A percentile compares a stretch with the other conserved stretches of the same genome.
Conservation (phyloP, 306 rosid genomes). For the Casuarina glauca region DNA sequence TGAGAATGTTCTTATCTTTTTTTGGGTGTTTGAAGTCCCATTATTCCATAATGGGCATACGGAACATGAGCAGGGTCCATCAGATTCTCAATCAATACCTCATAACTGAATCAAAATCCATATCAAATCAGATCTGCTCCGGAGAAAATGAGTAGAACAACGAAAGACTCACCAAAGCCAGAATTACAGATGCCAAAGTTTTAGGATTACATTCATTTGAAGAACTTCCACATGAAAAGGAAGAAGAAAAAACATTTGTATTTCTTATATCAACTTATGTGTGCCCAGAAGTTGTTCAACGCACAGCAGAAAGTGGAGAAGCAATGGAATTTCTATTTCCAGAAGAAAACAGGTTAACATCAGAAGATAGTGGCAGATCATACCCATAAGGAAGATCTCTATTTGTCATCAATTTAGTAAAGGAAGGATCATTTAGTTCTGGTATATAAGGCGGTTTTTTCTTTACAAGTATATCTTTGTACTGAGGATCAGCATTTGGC, state of each 20-base stretch:
- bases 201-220: background rate
- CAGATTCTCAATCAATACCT: constrained; percentile 83
- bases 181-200: background rate
- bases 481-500: constrained; percentile 81
- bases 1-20: constrained; percentile 34
- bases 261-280: background rate
- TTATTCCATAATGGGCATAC: constrained; percentile 75
- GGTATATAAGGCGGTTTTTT: constrained; percentile 66
- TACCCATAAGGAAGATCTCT: constrained; percentile 87
- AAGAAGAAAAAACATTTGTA: background rate
- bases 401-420: constrained; percentile 49
- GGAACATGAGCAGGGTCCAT: constrained; percentile 95
- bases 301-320: background rate
- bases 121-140: background rate
- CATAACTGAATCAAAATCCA: constrained; percentile 61
- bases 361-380: constrained; percentile 26
- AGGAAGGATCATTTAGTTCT: constrained; percentile 75
- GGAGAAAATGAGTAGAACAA: background rate
- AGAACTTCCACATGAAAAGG: background rate
- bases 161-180: background rate
- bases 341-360: background rate
- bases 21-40: constrained; percentile 49
- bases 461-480: constrained; percentile 58
- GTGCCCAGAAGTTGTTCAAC: background rate
- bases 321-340: too few relatives aligned